phyloP scores from a whole-genome alignment of 345 rosid genomes.

The Salix purpurea region DNA sequence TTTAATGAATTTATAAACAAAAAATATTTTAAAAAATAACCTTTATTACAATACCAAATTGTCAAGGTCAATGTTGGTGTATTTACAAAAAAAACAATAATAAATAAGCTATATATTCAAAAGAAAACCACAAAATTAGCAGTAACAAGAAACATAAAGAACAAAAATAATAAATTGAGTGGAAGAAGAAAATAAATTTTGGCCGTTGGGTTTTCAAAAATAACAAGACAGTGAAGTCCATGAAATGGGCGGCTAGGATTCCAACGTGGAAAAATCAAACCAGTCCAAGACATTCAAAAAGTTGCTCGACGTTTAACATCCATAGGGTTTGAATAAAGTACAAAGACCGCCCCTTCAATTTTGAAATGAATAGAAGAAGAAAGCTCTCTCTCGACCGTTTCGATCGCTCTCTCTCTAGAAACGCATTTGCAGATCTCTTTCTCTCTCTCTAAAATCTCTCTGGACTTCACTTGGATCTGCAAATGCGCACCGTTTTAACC shows the following conservation, averaged over 20 bases:
- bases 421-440: conserved; percentile 29
- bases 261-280: conserved; percentile 12
- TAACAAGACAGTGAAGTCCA: conserved; percentile 1
- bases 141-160: too few relatives aligned
- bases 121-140: not conserved
- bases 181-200: conserved; percentile 11
- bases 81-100: not conserved
- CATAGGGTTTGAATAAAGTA: conserved; percentile 46
- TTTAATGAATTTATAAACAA: too few relatives aligned
- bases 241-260: conserved; percentile 38
- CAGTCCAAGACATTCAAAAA: conserved; percentile 22
- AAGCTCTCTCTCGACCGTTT: conserved; percentile 21
- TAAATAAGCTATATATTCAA: not conserved
- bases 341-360: conserved; percentile 57
- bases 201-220: conserved; percentile 47
- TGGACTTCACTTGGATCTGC: conserved; percentile 26
- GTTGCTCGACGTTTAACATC: conserved; percentile 30
- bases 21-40: too few relatives aligned
- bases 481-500: conserved; percentile 29
- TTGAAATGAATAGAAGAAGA: conserved; percentile 42
- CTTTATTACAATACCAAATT: too few relatives aligned
- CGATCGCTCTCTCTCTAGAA: not conserved
- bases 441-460: conserved; percentile 3
- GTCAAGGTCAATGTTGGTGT: not conserved
- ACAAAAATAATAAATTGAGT: not conserved